Evolutionary conservation across 2,329 filamentous ascomycete species (phyloP), one percentile per base, ranked within the genome.

Genomic region (Microcyclospora pomicola): DNA sequence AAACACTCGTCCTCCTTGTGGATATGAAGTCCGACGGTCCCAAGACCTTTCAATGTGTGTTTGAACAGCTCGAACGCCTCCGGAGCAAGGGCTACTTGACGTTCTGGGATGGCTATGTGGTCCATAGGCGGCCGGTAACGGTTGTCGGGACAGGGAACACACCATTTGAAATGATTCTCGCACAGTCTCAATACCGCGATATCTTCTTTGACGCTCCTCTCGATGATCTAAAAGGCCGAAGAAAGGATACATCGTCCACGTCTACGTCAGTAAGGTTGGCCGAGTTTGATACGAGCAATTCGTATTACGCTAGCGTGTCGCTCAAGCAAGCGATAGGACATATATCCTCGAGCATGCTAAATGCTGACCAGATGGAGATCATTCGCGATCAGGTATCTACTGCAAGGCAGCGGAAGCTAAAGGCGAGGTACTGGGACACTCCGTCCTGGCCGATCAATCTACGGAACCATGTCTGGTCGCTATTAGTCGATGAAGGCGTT

Each of bases 271-370:
- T n/a, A n/a, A 38, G 15, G 9, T 12, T 2, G 19, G 31, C 36
- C 14, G 16, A 19, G n/a, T 79, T 69, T 58, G 65, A 66, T 49
- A 41, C 49, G 1, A 59, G 60, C 13, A 83, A 80, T 54, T 79
- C 75, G 2, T 77, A 75, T 58, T 83, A 82, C 55, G 75, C 78
- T 13, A 77, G 72, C 34, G 66, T 69, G 2, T 68, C 71, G 12
- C 77, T 82, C 51, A 59, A 56, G n/a, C 50, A 56, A 3, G 54
- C 67, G 1, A 63, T 83, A 11, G 79, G 56, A 2, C 50, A 49
- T 40, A 42, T 54, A 33, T 67, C 55, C 62, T 64, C 53, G 50
- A 67, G 66, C 3, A 59, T 58, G 2, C 52, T 81, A 2, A 67
- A 61, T 0, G 39, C 53, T 1, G 39, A 46, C 3, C 71, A 75